Evolutionary conservation across 2,329 filamentous ascomycete genomes (phyloP).

Genomic region (Fusarium denticulatum): DNA sequence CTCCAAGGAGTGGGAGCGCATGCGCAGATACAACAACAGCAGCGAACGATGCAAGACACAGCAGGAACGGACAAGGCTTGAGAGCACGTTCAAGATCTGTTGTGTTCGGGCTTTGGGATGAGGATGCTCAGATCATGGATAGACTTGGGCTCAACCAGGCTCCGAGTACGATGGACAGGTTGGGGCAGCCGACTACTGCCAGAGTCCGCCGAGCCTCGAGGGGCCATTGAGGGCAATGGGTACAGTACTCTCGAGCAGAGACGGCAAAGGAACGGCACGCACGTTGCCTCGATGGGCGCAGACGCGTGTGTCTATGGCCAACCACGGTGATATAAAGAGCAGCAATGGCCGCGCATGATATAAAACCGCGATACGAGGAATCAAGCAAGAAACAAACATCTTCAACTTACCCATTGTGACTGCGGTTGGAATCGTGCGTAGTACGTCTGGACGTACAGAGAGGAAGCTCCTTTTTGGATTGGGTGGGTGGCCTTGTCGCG

Average conservation of each 20-base stretch:
- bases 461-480: slow-evolving; percentile 37
- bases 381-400: slow-evolving; percentile 39
- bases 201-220: slow-evolving; percentile 30
- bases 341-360: slow-evolving; percentile 4
- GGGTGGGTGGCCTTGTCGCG: slow-evolving; percentile 43
- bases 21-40: slow-evolving; percentile 30
- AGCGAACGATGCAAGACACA: slow-evolving; percentile 30
- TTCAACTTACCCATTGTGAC: slow-evolving; percentile 45
- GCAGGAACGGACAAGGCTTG: slow-evolving; percentile 21
- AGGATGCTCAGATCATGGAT: slow-evolving; percentile 33
- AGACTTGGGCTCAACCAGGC: slow-evolving; percentile 35
- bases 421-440: slow-evolving; percentile 31
- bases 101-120: slow-evolving; percentile 18
- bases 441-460: slow-evolving; percentile 37
- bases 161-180: slow-evolving; percentile 22
- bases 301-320: slow-evolving; percentile 30
- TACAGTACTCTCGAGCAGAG: slow-evolving; percentile 14
- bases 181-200: slow-evolving; percentile 30
- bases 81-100: slow-evolving; percentile 30
- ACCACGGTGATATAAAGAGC: slow-evolving; percentile 3
- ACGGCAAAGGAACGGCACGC: slow-evolving; percentile 26
- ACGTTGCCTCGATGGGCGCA: slow-evolving; percentile 30
- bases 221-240: slow-evolving; percentile 19
- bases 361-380: not conserved
- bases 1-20: slow-evolving; percentile 44